These are phyloP conservation scores for Claviceps sp. DNA, from an alignment of 2,329 filamentous ascomycete genomes.

Conservation along the genomic window DNA sequence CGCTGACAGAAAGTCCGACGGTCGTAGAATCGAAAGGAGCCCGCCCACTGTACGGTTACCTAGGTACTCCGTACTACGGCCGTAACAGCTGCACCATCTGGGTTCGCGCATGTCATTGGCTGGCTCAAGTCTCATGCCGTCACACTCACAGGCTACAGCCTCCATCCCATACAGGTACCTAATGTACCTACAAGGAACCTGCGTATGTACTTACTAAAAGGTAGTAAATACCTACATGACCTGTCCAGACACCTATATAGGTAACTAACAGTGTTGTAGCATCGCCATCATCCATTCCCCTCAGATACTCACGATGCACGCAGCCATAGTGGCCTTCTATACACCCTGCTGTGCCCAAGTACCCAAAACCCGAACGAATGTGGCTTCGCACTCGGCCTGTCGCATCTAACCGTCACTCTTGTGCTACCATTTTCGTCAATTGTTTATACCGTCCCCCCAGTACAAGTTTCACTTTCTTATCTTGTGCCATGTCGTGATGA, in stretches of 20 bases:
- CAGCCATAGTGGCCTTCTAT: neutral
- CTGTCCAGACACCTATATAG: no score
- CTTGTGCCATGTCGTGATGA: neutral
- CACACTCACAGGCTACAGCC: no score
- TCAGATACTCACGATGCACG: no score
- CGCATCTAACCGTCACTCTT: neutral
- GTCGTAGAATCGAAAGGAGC: constrained; percentile 2
- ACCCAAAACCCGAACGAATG: neutral
- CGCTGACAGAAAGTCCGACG: neutral
- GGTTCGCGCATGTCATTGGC: neutral
- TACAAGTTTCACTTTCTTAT: no score
- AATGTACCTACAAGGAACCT: no score
- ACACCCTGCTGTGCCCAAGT: neutral
- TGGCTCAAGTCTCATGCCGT: no score
- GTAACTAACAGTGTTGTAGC: no score
- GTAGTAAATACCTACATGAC: no score
- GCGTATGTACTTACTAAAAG: no score
- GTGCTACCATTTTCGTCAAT: neutral
- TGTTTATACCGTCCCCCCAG: no score
- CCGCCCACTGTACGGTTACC: neutral
- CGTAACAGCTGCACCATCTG: neutral
- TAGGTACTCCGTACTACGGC: neutral
- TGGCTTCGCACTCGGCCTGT: neutral
- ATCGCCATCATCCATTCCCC: no score
- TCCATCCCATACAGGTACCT: no score